Evolutionary conservation across 179 eudicot genomes (phyloP), one percentile per base, ranked within the genome.

Genomic region (Corrigiola litoralis): DNA sequence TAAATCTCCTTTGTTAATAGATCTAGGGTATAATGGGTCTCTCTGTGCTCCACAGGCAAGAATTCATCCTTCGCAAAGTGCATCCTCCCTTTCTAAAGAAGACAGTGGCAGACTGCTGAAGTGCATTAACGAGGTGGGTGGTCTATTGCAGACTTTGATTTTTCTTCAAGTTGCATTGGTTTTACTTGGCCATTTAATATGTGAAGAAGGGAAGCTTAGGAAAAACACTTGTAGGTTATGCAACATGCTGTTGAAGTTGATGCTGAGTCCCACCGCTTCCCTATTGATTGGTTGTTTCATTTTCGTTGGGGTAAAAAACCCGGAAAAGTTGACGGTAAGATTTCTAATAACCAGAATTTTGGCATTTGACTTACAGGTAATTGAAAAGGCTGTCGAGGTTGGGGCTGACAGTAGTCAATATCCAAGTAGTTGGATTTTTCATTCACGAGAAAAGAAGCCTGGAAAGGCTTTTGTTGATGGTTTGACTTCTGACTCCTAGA

Each of bases 241-340:
- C 65, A 61, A 32, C 74, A 44, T 77, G 90, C 97, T 2, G 97
- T 87, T 80, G 76, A 84, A 78, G 97, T 87, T 71, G 91, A 84
- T 73, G 97, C 95, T 61, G 88, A 90, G 72, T 73, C 81, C 80
- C 53, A 75, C 82, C 84, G 72, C 57, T 92, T 92, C 76, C 94
- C 98, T 61, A 56, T 57, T 62, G 79, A 80, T 75, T 92, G 98
- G 97, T 75, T 92, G 82, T 90, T 87, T 83, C 96, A 90, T 85
- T 77, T 65, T 75, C 95, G 97, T 65, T 92, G 98, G 98, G 97
- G 90, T 64, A 90, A 86, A 81, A 94, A 80, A 76, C 84, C 88
- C 61, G 96, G 98, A 77, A 72, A 69, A 65, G 75, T 90, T 67
- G 76, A 84, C 70, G 97, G 97, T 90, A 79, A 84, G 98, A 74